Evolutionary conservation across 2,329 filamentous ascomycete species (phyloP), one percentile per base, ranked within the genome.

Genomic region (Neonectria faginata): DNA sequence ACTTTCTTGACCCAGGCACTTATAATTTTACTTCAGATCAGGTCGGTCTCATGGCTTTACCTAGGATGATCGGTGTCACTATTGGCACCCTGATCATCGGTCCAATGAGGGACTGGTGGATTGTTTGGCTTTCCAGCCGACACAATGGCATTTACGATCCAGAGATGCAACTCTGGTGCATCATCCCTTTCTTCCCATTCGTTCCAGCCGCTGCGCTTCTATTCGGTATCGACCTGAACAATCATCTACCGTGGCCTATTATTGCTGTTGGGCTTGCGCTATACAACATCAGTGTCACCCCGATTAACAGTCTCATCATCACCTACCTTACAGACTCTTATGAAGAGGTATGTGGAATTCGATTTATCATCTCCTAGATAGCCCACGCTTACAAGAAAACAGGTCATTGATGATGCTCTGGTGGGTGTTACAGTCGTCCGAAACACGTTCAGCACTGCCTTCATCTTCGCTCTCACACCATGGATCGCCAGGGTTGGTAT

Each of bases 401-500:
- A 84, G 76, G 82, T 85, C 41, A 76, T 85, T 44, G 82, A 79
- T 5, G 82, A 85, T 61, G 78, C 82, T 0, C 71, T 85, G 6
- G 81, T 84, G 3, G 79, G 74, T 0, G 74, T 85, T 1, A 80
- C 81, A 0, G 80, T 85, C 59, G 70, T 81, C 11, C 79, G 83
- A 0, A 85, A 85, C 55, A 59, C 75, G 2, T 76, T 84, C 47
- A 76, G 76, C 18, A 82, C 80, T 2, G 75, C 79, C 16, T 79
- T 85, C 47, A 78, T 84, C n/a, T 85, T 85, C 65, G 79, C 79
- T 0, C 73, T 84, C 25, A 74, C 78, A 0, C 79, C 80, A 1
- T 84, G 60, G 64, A 29, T 60, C 42, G 41, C 41, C 3, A 29
- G 8, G 1, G 27, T 66, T 3, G 64, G 56, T 4, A 33, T 64